Evolutionary conservation across 495 filamentous ascomycete species (phyloP).

Genomic region (Aspergillus hancockii): DNA sequence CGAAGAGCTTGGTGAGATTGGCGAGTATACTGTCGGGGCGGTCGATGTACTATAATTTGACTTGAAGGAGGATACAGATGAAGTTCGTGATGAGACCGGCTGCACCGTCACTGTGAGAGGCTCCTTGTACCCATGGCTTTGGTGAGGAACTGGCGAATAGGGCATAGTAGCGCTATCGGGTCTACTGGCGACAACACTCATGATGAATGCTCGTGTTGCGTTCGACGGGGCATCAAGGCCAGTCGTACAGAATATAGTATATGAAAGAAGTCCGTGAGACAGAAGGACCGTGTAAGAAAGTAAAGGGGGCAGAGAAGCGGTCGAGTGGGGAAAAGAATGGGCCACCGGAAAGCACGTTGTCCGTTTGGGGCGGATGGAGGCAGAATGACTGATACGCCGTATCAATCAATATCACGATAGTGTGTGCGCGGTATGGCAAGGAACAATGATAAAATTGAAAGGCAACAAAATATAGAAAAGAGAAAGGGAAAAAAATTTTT

Average conservation of each 20-base stretch:
- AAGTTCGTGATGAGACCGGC: conserved; percentile 35
- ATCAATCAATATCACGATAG: not conserved
- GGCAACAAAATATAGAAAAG: conserved; percentile 10
- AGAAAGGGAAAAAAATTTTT: conserved; percentile 13
- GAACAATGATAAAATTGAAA: conserved; percentile 7
- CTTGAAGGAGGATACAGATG: conserved; percentile 45
- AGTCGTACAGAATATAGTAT: not conserved
- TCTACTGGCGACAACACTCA: conserved; percentile 49
- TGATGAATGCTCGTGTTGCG: conserved; percentile 21
- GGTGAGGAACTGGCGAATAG: conserved; percentile 28
- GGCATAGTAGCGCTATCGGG: conserved; percentile 38
- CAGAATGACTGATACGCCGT: not conserved
- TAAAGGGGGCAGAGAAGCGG: conserved; percentile 7
- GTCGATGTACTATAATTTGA: conserved; percentile 43
- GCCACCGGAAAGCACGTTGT: conserved; percentile 4
- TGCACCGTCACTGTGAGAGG: conserved; percentile 34
- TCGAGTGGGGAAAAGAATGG: conserved; percentile 10
- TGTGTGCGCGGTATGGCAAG: conserved; percentile 7
- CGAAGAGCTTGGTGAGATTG: conserved; percentile 37
- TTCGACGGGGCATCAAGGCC: conserved; percentile 17
- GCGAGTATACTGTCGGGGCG: conserved; percentile 40
- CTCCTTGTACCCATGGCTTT: conserved; percentile 27
- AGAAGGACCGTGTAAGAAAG: not conserved
- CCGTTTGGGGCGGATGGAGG: not conserved
- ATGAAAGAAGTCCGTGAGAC: not conserved